Base-by-base conservation (phyloP, 495 filamentous ascomycete genomes). In the Xylaria scruposa region DNA sequence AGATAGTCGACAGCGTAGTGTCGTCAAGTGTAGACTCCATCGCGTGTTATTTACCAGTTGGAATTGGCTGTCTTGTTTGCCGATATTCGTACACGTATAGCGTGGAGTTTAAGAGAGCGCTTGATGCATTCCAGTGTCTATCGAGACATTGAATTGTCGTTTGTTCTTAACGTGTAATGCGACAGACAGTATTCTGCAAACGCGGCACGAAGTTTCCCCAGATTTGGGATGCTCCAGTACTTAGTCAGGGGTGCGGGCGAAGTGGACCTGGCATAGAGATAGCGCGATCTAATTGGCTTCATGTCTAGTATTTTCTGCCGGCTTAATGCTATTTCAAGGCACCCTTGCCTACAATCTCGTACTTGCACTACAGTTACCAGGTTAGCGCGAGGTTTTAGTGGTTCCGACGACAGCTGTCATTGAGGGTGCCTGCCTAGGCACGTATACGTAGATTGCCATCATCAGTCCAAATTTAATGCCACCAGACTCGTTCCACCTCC, bases 1-100 rank as follows among this genome's bases (percentile, higher is more conserved):
- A 89, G 60, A 97, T 89, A 0, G 94, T 95, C 40, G 84, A 83
- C 5, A 88, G 78, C 0, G 88, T 83, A 2, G 86, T 88, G 49
- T 82, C 80, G 74, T 88, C 87, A 9, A 87, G 77, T 1, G 78
- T 79, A 67, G 82, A 80, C 17, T 86, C 84, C 84, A 86, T 87
- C 68, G 44, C 62, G 71, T 73, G 70, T 60, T 75, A 67, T 33
- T 67, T 42, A 40, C 36, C 61, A 38, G 54, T 38, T 38, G 47
- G n/a, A 44, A 47, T 46, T 46, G n/a, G 0, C 9, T 67, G 4
- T 47, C 10, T 56, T 15, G 17, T 42, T 49, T 46, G 1, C 13
- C 24, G 3, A 26, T 3, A n/a, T 21, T 33, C 42, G 19, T 26
- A 26, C 38, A 31, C 40, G 21, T 19, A 69, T 24, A 19, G 36